Percentiles rank a stretch among this genome's conserved stretches.
These are phyloP conservation scores for Croton setiger DNA, from an alignment of 441 rosid species.

Conservation along the genomic window DNA sequence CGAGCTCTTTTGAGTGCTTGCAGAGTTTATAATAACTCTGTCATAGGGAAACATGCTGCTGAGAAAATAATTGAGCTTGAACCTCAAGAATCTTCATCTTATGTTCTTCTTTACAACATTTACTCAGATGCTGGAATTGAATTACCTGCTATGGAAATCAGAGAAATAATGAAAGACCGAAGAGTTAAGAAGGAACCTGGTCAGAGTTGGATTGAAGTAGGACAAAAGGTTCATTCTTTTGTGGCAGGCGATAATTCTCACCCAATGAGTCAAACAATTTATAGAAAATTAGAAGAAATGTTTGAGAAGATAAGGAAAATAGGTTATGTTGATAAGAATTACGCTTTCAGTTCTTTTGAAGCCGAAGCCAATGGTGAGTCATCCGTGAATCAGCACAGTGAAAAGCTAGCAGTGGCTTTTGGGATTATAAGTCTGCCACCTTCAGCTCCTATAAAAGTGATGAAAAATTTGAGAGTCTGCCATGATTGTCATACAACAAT, in stretches of 20 bases:
- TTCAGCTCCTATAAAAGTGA: constrained; percentile 26
- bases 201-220: constrained; percentile 44
- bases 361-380: neutral
- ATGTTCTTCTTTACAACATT: constrained; percentile 40
- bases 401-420: constrained; percentile 20
- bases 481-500: constrained; percentile 20
- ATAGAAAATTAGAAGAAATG: constrained; percentile 4
- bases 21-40: constrained; percentile 30
- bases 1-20: constrained; percentile 42
- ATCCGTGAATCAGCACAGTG: constrained; percentile 15
- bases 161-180: constrained; percentile 31
- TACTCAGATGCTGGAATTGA: constrained; percentile 36
- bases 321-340: constrained; percentile 6
- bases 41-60: constrained; percentile 32
- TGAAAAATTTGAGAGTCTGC: constrained; percentile 24
- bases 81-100: constrained; percentile 36
- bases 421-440: constrained; percentile 17
- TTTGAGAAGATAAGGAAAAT: constrained; percentile 14
- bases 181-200: constrained; percentile 38
- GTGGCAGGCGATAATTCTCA: constrained; percentile 18
- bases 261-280: constrained; percentile 7
- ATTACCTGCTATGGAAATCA: constrained; percentile 28
- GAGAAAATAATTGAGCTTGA: constrained; percentile 36
- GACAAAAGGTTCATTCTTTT: constrained; percentile 9
- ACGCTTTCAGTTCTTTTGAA: neutral